A percentile compares a stretch with the other conserved stretches of the same genome.
Conservation (phyloP, 257 asterid species). For the Nicotiana knightiana region DNA sequence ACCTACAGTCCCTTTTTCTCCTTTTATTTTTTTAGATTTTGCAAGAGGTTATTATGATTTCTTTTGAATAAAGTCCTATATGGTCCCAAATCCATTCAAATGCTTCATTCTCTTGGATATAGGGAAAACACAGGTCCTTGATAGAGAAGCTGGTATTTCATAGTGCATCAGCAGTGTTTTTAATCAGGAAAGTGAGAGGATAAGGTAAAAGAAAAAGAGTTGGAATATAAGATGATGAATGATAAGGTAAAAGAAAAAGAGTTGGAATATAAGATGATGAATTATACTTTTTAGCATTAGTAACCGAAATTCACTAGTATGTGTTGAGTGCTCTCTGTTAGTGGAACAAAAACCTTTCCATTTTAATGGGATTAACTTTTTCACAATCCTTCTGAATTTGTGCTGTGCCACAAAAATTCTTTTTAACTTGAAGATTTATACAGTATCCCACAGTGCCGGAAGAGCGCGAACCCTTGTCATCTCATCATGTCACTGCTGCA, state of each 20-base stretch:
- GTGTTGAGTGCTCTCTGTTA: neutral
- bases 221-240: neutral
- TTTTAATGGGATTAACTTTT: neutral
- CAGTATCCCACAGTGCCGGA: conserved; percentile 65
- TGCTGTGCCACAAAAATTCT: neutral
- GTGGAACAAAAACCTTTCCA: neutral
- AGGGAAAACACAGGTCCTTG: neutral
- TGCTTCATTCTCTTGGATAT: neutral
- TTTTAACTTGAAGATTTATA: conserved; percentile 5
- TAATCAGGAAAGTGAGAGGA: neutral
- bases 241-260: neutral
- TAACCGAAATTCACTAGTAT: neutral
- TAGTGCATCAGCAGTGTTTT: neutral
- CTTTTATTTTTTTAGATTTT: neutral
- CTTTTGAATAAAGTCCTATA: neutral
- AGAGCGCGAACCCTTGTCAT: conserved; percentile 54
- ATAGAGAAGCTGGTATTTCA: neutral
- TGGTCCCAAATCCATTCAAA: neutral
- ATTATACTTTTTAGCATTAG: neutral
- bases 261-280: neutral
- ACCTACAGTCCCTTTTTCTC: neutral
- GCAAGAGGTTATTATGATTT: neutral
- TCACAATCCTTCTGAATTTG: neutral
- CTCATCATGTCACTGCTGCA: conserved; percentile 48
- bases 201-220: neutral